Percentiles rank a stretch among this genome's conserved stretches.
Evolutionary conservation across 163 green algal species (phyloP).

Genomic region (Chlamydomonas reinhardtii): DNA sequence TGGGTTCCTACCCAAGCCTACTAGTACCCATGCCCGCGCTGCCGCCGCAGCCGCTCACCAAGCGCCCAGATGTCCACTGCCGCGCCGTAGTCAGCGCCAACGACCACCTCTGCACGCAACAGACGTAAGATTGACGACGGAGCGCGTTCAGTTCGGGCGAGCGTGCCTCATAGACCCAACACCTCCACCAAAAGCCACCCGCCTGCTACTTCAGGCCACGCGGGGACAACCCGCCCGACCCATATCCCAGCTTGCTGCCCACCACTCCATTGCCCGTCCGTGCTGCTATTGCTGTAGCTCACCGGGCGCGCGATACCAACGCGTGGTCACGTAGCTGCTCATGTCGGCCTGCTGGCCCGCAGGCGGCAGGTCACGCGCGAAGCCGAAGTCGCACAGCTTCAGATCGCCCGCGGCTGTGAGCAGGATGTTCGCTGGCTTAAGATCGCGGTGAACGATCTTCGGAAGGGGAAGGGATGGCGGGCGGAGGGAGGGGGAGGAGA

Average conservation of each 20-base stretch:
- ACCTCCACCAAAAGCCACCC: too few species aligned
- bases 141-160: too few species aligned
- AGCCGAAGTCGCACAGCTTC: constrained; percentile 77
- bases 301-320: constrained; percentile 61
- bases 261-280: too few species aligned
- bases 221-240: too few species aligned
- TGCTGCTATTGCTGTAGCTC: not conserved
- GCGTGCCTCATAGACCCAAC: too few species aligned
- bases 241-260: not conserved
- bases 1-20: too few species aligned
- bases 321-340: constrained; percentile 63
- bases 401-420: constrained; percentile 53
- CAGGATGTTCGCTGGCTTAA: constrained; percentile 58
- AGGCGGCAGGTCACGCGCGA: constrained; percentile 53
- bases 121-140: not conserved
- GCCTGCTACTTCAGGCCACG: too few species aligned
- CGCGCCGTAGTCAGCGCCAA: constrained; percentile 60
- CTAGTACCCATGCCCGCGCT: too few species aligned
- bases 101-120: constrained; percentile 57
- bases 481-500: too few species aligned
- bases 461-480: not conserved
- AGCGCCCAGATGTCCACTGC: constrained; percentile 73
- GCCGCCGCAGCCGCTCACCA: constrained; percentile 6
- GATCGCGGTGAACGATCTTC: constrained; percentile 46
- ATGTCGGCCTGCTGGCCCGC: constrained; percentile 40